Conservation (phyloP, 2,329 filamentous ascomycete genomes). For the Clarireedia hainanense region DNA sequence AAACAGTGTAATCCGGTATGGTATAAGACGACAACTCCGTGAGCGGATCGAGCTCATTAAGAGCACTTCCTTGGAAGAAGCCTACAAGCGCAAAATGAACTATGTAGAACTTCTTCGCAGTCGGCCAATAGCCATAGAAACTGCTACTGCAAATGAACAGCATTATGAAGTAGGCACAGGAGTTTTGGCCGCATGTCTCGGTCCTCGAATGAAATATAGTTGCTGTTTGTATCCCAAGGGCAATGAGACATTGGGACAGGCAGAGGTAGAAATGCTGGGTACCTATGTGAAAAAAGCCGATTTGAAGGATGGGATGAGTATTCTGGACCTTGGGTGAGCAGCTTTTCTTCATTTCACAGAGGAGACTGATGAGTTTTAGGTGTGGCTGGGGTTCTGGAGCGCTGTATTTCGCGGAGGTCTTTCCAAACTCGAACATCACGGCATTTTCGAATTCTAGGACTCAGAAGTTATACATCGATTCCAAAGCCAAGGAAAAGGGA, state of each 20-base stretch:
- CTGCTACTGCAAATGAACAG: constrained; percentile 56
- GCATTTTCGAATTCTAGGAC: constrained; percentile 64
- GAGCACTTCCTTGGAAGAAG: constrained; percentile 42
- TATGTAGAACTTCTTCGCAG: constrained; percentile 52
- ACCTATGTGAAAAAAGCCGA: constrained; percentile 52
- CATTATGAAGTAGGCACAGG: constrained; percentile 67
- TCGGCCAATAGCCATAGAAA: constrained; percentile 61
- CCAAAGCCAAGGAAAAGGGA: constrained; percentile 45
- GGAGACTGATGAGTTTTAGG: constrained; percentile 30
- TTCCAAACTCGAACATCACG: constrained; percentile 54
- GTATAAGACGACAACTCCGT: constrained; percentile 59
- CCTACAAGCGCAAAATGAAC: constrained; percentile 52
- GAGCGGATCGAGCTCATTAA: constrained; percentile 50
- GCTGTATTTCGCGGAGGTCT: constrained; percentile 56
- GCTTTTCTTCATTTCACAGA: neutral
- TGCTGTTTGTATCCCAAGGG: constrained; percentile 57
- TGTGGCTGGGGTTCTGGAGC: constrained; percentile 63
- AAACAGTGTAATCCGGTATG: constrained; percentile 51
- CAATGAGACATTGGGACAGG: constrained; percentile 54
- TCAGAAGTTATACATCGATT: constrained; percentile 60
- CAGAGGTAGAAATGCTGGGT: constrained; percentile 59
- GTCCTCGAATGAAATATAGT: constrained; percentile 67
- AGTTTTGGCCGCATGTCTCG: constrained; percentile 52
- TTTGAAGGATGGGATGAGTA: constrained; percentile 28
- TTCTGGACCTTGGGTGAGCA: constrained; percentile 25